A percentile compares a stretch with the other conserved stretches of the same genome.
Evolutionary conservation across 495 filamentous ascomycete species (phyloP).

Genomic region (Poronia punctata): DNA sequence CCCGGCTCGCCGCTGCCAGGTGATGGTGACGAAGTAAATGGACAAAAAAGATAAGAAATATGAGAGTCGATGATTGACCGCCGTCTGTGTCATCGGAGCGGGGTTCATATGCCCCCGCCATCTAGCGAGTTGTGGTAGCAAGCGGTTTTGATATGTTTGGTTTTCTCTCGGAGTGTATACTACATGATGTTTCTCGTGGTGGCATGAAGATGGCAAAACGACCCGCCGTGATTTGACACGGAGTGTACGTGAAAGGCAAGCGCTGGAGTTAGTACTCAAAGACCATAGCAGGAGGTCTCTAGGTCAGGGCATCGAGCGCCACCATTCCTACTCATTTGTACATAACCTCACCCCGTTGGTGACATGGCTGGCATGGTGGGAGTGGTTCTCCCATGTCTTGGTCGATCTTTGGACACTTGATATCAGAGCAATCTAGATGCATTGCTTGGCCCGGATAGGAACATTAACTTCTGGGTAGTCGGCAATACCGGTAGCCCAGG

Average conservation of each 20-base stretch:
- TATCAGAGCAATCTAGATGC: too few relatives aligned
- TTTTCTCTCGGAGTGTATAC: too few relatives aligned
- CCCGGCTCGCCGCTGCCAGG: constrained; percentile 12
- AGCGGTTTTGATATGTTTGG: too few relatives aligned
- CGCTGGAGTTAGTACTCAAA: constrained; percentile 11
- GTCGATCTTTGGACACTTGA: too few relatives aligned
- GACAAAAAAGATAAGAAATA: neutral
- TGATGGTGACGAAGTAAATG: neutral
- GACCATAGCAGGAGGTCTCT: neutral
- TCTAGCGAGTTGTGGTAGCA: too few relatives aligned
- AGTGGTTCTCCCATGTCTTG: too few relatives aligned
- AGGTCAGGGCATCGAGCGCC: neutral
- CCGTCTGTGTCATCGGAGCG: neutral
- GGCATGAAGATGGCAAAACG: neutral
- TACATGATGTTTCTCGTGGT: constrained; percentile 7
- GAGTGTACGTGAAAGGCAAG: constrained; percentile 3
- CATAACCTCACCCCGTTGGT: too few relatives aligned
- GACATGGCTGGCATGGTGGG: too few relatives aligned
- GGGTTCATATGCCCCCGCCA: too few relatives aligned
- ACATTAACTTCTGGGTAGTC: too few relatives aligned
- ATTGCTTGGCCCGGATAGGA: too few relatives aligned
- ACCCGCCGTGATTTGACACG: constrained; percentile 2
- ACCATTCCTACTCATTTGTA: constrained; percentile 4
- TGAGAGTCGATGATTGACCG: neutral
- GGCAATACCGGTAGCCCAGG: too few relatives aligned